Evolutionary conservation across 805 yeast species (phyloP), one percentile per base, ranked within the genome.

Genomic region (Pichia scutulata): DNA sequence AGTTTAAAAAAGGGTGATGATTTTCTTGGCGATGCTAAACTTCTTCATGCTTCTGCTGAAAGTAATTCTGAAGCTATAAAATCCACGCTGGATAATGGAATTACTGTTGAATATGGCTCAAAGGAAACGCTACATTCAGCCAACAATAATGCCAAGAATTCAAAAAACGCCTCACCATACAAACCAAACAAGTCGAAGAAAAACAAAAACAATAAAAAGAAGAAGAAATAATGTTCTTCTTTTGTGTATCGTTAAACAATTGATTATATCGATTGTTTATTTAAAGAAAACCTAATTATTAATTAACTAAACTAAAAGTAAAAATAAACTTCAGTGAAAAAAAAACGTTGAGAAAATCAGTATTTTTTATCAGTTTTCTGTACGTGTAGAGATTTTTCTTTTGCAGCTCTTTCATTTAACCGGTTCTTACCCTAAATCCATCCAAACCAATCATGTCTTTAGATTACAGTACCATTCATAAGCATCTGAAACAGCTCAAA

Each of bases 381-480:
- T 28, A 28, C 33, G 13, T 7, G n/a, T n/a, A n/a, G n/a, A n/a
- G n/a, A n/a, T 24, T 16, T n/a, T 33, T 33, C 37, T 33, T 33
- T n/a, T 33, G 37, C 37, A 33, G 4, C 19, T n/a, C 19, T n/a
- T 33, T 33, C 37, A 16, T 4, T 6, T 33, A 7, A 16, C 19
- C 6, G 8, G 9, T 9, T 25, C 26, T 25, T 16, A n/a, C 10
- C 9, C 2, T 7, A 3, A 16, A 33, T 13, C 30, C 14, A 28
- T 13, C 30, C 23, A n/a, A 13, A 13, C n/a, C 18, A 7, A 7
- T 14, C n/a, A 48, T 48, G 47, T 48, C 51, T 18, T 19, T 49
- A 23, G 66, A 63, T 44, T 61, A 63, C 47, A 55, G 48, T 39
- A 42, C 53, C 12, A 63, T 66, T 24, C 60, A 61, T 43, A 57